Evolutionary conservation across 2,329 filamentous ascomycete species (phyloP).

Genomic region (Pseudocercospora crystallina): DNA sequence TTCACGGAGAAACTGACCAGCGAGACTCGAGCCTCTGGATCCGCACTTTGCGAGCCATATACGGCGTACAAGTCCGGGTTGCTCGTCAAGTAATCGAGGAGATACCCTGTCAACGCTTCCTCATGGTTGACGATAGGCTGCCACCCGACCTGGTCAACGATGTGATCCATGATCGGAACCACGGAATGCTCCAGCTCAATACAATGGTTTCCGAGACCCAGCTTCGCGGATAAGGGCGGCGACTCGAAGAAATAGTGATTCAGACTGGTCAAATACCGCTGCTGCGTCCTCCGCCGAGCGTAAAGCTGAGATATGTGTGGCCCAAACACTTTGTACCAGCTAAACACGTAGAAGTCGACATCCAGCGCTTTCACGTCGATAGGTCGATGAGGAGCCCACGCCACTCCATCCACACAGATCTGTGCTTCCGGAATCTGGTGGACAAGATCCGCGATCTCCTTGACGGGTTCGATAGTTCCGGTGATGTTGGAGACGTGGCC

Average conservation of each 20-base stretch:
- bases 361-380: constrained; percentile 6
- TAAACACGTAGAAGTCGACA: constrained; percentile 8
- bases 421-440: constrained; percentile 7
- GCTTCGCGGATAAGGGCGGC: background rate
- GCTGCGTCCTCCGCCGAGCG: constrained; percentile 5
- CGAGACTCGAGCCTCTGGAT: constrained; percentile 4
- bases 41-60: constrained; percentile 1
- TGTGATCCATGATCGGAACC: constrained; percentile 3
- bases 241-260: constrained; percentile 11
- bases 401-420: constrained; percentile 9
- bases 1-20: constrained; percentile 7
- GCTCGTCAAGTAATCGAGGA: background rate
- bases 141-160: constrained; percentile 3
- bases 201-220: constrained; percentile 6
- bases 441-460: constrained; percentile 5
- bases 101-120: constrained; percentile 1
- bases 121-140: constrained; percentile 1
- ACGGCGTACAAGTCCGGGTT: constrained; percentile 5
- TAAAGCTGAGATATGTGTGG: constrained; percentile 9
- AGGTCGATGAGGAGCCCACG: constrained; percentile 8
- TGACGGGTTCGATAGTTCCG: constrained; percentile 6
- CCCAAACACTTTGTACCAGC: constrained; percentile 10
- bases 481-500: constrained; percentile 9
- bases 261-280: constrained; percentile 7
- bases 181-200: constrained; percentile 5